Base-by-base conservation (phyloP, 306 rosid species). In the Betula pendula region DNA sequence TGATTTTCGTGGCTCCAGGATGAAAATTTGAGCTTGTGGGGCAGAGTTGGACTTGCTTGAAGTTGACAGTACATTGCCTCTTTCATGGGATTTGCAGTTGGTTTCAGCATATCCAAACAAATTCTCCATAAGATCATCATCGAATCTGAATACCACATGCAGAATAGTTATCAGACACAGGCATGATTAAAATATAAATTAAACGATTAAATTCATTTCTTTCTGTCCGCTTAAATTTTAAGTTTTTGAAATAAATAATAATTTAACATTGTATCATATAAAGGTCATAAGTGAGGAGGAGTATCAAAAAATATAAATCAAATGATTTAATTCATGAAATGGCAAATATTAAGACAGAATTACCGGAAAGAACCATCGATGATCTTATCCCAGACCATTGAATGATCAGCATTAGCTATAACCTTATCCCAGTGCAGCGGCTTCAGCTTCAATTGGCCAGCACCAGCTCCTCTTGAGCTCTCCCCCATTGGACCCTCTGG, bases 361-460 rank as follows among this genome's bases (percentile, higher is more conserved):
- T 89, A 89, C 98, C 92, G 42, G 77, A 92, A 88, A 74, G 96
- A 90, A 25, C 96, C 97, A 62, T 87, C 96, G 70, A 87, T 84
- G 82, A 94, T 86, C 87, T 87, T 86, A 83, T 93, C 91, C 96
- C 96, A 93, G 60, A 90, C 97, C 66, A 90, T 87, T 52, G 94
- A 86, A 79, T 87, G 98, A 82, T 92, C 94, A 77, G 80, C 94
- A 76, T 81, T 88, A 6, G 97, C 92, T 44, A 65, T 80, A 62
- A 92, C 96, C 85, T 94, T 94, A 83, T 94, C 98, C 98, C 98
- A 92, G 65, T 90, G 97, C 68, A 94, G 83, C 47, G 96, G 97
- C 84, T 92, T 94, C 79, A 92, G 78, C 89, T 79, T 92, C 50
- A 74, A 81, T 77, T 81, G 87, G 17, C 73, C 80, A 11, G 20